These are phyloP conservation scores for Trichosporon sp. DNA, from an alignment of 1,284 basidiomycete genomes.

Conservation along the genomic window DNA sequence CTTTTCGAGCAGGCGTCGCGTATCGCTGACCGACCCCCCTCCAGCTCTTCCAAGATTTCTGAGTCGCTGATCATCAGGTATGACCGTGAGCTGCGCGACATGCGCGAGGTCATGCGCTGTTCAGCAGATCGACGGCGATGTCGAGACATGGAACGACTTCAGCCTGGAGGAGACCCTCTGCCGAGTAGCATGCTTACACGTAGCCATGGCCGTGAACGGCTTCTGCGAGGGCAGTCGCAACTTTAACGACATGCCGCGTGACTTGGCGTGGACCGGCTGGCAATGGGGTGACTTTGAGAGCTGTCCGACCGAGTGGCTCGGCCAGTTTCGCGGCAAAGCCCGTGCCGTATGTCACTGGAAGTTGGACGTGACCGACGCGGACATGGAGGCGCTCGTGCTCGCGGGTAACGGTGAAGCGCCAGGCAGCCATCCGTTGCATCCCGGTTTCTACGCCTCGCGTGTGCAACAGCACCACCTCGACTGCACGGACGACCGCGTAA, in stretches of 20 bases:
- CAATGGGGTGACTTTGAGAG: background rate
- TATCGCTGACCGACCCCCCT: background rate
- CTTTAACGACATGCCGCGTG: background rate
- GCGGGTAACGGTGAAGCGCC: background rate
- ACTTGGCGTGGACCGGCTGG: background rate
- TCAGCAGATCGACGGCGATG: background rate
- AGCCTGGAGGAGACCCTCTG: background rate
- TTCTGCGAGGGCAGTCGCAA: constrained; percentile 5
- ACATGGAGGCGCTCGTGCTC: constrained; percentile 2
- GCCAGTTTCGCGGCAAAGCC: background rate
- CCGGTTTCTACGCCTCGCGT: constrained; percentile 16
- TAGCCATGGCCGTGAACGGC: background rate
- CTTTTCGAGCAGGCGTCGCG: constrained; percentile 4
- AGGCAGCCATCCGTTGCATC: constrained; percentile 1
- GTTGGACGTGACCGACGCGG: background rate
- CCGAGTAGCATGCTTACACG: background rate
- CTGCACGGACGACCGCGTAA: background rate
- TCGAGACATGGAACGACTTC: too few species aligned
- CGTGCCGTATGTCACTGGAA: constrained; percentile 3
- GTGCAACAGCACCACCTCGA: background rate
- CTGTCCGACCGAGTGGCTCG: background rate
- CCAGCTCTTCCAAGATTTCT: background rate
- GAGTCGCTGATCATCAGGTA: background rate
- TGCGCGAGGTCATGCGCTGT: background rate
- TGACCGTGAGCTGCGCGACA: background rate